Evolutionary conservation across 106 monocot genomes (phyloP), one percentile per base, ranked within the genome.

Genomic region (Platanthera guangdongensis): DNA sequence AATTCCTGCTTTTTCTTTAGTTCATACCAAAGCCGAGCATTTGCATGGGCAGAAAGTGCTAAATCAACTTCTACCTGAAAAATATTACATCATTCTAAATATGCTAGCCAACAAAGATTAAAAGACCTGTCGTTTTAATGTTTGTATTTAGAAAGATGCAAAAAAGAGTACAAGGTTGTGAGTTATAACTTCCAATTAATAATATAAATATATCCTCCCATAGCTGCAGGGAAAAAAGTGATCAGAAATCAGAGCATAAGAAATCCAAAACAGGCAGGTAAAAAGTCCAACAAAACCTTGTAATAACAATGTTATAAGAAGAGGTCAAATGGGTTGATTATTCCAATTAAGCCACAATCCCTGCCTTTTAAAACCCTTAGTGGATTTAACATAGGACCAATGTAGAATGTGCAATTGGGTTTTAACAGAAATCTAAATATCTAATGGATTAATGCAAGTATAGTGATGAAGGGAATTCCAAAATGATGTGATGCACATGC

Each of bases 41-140:
- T 99, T 81, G 97, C 94, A 90, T 99, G 92, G 47, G 97, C 97
- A 75, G 97, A 99, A 39, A 99, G 83, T 77, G 94, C 85, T 75
- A 99, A 79, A 84, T 99, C 97, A 75, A 99, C 91, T 79, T 99
- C 97, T 2, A 99, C 97, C 97, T 97, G 71, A 73, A 86, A 86
- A 68, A 55, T 55, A 52, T 48, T 69, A 12, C 10, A 25, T 78
- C 30, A 52, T 7, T 48, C 10, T n/a, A 64, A 4, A 63, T 11
- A 11, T 73, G 47, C 70, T 62, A 11, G 16, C 72, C 14, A 70
- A 70, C 22, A 16, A 68, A 64, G 13, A 76, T 19, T 39, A 62
- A 76, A 21, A 25, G 50, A 19, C 4, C 9, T 69, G 32, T 8
- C 68, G 25, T n/a, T 51, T 47, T 50, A 51, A 64, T 50, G 14